Base-by-base conservation (phyloP, 805 yeast genomes). In the Kodamaea kaohsiungensis region DNA sequence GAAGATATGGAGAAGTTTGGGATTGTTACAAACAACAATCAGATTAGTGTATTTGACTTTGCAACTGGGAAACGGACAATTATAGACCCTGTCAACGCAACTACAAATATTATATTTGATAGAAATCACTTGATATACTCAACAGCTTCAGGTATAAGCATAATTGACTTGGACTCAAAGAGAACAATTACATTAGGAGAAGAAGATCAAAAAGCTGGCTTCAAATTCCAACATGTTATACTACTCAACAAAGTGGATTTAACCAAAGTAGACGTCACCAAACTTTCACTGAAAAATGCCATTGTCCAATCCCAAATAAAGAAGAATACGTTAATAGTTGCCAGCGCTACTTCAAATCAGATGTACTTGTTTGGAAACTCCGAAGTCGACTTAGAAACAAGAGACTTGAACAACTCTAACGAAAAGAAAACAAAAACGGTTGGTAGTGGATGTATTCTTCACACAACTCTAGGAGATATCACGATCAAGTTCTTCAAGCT, bases 381-480 rank as follows among this genome's bases (percentile, higher is more conserved):
- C 4, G 37, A 18, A 17, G 43, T 16, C 10, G 37, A 48, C 22
- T 33, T 17, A 12, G 33, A 40, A 17, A 19, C 45, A 10, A 12
- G 51, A 13, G 37, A 33, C 40, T 35, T 40, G 16, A 5, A 15
- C 15, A 10, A 27, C 13, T 40, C 47, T 35, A 13, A 15, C 5
- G 35, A 18, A 16, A 48, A 33, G 48, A 47, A 40, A 43, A 45
- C 10, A 10, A 35, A 25, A 16, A 7, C 49, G 5, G 15, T 54
- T 2, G 25, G 25, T 4, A 13, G 39, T 2, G 48, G 45, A 13
- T 50, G 53, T 37, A 59, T 59, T 1, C 48, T 66, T 8, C 69
- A 78, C 57, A 78, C 82, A 1, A 68, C 77, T 2, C 47, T 67
- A 10, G 82, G 82, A 2, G 82, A 78, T 57, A 76, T 78, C 25